Percentiles rank a stretch among this genome's conserved stretches.
Conservation (phyloP, 495 filamentous ascomycete genomes). For the Aspergillus wentii region DNA sequence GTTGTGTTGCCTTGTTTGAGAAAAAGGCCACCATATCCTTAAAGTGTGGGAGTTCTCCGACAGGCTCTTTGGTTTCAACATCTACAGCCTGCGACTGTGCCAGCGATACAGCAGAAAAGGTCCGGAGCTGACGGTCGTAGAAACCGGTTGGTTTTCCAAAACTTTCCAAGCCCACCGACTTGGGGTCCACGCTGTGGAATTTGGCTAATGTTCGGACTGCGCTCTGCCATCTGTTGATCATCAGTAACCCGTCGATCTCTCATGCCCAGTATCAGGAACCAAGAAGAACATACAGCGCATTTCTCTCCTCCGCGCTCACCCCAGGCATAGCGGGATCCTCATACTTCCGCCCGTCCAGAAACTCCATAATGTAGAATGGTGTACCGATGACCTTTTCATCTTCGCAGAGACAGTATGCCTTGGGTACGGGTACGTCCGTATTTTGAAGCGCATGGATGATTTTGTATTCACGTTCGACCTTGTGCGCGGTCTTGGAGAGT, state of each 20-base stretch:
- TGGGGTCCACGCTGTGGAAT: constrained; percentile 71
- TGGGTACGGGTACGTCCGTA: constrained; percentile 83
- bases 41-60: constrained; percentile 80
- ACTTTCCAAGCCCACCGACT: constrained; percentile 56
- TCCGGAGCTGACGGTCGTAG: constrained; percentile 82
- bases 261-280: background rate
- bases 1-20: constrained; percentile 56
- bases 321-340: constrained; percentile 80
- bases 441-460: constrained; percentile 76
- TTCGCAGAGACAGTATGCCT: constrained; percentile 79
- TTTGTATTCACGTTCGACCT: constrained; percentile 91
- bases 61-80: constrained; percentile 65
- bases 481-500: constrained; percentile 87
- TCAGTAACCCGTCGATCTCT: constrained; percentile 7
- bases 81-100: constrained; percentile 74
- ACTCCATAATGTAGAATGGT: constrained; percentile 95
- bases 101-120: constrained; percentile 69
- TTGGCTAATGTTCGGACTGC: constrained; percentile 80
- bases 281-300: constrained; percentile 50
- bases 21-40: constrained; percentile 79
- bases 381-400: constrained; percentile 77
- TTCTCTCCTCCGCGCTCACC: constrained; percentile 63
- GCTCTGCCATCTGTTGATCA: constrained; percentile 63
- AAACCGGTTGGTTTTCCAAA: constrained; percentile 77
- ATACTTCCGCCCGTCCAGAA: constrained; percentile 86